phyloP scores from a whole-genome alignment of 2,329 filamentous ascomycete genomes.

The Diplocarpon rosae region DNA sequence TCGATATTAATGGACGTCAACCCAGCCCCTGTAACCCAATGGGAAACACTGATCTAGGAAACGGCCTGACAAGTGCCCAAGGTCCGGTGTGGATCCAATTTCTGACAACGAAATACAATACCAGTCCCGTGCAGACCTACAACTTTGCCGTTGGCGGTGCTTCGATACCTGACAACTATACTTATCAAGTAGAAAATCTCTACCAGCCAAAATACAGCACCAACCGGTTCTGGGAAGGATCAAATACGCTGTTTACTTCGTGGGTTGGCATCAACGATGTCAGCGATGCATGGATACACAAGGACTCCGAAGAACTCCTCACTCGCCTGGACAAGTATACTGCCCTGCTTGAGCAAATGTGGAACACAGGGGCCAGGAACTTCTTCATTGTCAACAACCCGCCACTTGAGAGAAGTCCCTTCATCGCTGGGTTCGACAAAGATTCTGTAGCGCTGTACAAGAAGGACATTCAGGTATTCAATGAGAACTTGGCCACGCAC shows the following conservation, averaged over 20 bases:
- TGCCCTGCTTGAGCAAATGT: conserved; percentile 2
- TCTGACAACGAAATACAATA: conserved; percentile 31
- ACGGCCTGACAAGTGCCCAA: conserved; percentile 27
- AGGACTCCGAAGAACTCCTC: background rate
- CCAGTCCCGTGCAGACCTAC: conserved; percentile 31
- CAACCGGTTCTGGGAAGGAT: conserved; percentile 25
- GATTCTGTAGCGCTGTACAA: background rate
- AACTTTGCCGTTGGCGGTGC: conserved; percentile 35
- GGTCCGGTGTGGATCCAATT: conserved; percentile 42
- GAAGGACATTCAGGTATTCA: conserved; percentile 1
- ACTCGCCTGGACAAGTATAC: background rate
- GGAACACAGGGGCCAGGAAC: conserved; percentile 5
- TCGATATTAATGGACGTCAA: conserved; percentile 24
- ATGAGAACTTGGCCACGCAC: conserved; percentile 2
- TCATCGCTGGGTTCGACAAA: conserved; percentile 1
- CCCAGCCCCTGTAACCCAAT: conserved; percentile 24
- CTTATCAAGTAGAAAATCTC: conserved; percentile 11
- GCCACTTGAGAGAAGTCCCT: conserved; percentile 4
- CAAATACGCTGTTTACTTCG: conserved; percentile 33
- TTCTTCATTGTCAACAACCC: conserved; percentile 6
- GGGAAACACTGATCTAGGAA: conserved; percentile 26
- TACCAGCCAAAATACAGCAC: conserved; percentile 22
- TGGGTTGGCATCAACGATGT: conserved; percentile 44
- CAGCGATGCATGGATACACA: conserved; percentile 1
- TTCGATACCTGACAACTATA: conserved; percentile 27